These are phyloP conservation scores for Blepharisma stoltei DNA, from an alignment of 73 alveolate genomes.

Conservation along the genomic window DNA sequence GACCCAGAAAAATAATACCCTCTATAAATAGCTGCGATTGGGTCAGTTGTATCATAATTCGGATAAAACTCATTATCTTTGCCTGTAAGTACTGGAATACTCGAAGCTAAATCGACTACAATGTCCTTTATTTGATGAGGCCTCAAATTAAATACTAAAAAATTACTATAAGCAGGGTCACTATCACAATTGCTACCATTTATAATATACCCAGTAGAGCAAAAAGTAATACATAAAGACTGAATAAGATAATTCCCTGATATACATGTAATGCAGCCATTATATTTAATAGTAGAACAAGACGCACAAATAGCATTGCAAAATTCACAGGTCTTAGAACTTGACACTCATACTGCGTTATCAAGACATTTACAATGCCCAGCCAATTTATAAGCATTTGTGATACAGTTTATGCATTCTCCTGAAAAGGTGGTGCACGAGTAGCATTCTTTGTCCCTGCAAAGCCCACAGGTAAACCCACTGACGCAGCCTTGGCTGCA, in stretches of 20 bases:
- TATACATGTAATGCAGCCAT: neutral
- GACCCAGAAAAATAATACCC: conserved; percentile 18
- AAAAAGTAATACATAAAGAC: conserved; percentile 6
- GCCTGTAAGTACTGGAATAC: neutral
- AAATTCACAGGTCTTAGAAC: conserved; percentile 14
- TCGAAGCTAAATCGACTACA: neutral
- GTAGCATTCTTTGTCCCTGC: neutral
- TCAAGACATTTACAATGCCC: neutral
- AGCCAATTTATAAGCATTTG: neutral
- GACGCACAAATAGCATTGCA: neutral
- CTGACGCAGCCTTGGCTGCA: neutral
- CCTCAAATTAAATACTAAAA: neutral
- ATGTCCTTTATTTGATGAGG: neutral
- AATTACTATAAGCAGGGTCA: neutral
- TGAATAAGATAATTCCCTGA: neutral
- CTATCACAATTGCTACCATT: neutral
- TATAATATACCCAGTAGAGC: conserved; percentile 7
- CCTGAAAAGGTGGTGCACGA: conserved; percentile 2
- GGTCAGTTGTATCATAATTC: conserved; percentile 8
- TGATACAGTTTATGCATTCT: neutral
- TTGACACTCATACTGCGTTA: neutral
- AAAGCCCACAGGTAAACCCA: neutral
- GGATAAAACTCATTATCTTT: neutral
- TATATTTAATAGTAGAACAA: neutral
- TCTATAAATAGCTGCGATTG: neutral